Base-by-base conservation (phyloP, 768 basidiomycete genomes). In the Coprinopsis cinerea region DNA sequence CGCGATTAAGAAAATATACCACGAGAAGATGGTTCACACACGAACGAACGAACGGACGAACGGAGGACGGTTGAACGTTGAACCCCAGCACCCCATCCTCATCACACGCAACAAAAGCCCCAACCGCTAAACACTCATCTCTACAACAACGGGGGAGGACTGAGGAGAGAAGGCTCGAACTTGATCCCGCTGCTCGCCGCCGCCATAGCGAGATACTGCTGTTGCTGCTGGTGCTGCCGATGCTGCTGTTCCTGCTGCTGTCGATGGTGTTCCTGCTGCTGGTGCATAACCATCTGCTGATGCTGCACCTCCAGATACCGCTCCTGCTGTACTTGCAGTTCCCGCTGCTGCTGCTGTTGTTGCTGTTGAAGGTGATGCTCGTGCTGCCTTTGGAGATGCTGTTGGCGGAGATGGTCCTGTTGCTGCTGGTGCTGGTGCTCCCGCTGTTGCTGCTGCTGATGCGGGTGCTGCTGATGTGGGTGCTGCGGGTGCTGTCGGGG, bases 361-460 rank as follows among this genome's bases (percentile, higher is more conserved):
- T 35, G 53, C 53, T 22, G 24, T 11, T 22, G 23, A 34, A 23
- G 17, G 32, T 48, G 13, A 44, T 52, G 40, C 25, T 48, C 46
- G 18, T 39, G 40, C 15, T 23, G 47, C 27, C 52, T 47, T 35
- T 14, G 49, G 32, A 18, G 47, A 48, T 35, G 53, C 51, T 43
- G 20, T 10, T 11, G 23, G 37, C 25, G 20, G 28, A 43, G 15
- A 49, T 51, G 37, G 30, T 49, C 44, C 46, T 43, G 47, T 41
- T 58, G 56, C 45, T 57, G 60, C 46, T 60, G 57, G 5, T 61
- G 59, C 7, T 54, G 55, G 42, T 57, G 57, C 9, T 57, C 50
- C 44, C 41, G 57, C 47, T 49, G 34, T 32, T 53, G 54, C 40
- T 44, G 53, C 34, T 46, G 51, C 45, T 45, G 49, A 41, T 48